Conservation (phyloP, 2,329 filamentous ascomycete species). For the Aureobasidium sp. region DNA sequence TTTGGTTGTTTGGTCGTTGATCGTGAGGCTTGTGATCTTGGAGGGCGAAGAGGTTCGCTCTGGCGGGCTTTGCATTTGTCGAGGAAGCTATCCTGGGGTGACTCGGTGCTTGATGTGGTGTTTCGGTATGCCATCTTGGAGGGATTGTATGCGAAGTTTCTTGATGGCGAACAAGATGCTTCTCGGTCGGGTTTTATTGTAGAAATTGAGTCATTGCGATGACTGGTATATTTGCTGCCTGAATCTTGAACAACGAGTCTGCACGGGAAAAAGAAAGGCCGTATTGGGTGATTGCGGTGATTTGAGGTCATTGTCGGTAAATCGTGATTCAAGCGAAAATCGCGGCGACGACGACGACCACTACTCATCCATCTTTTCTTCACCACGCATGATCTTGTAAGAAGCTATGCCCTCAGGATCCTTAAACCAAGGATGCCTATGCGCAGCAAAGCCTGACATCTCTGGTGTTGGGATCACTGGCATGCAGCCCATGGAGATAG, state of each 20-base stretch:
- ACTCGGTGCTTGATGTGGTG: not conserved
- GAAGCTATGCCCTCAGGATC: slow-evolving; percentile 32
- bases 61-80: not conserved
- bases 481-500: slow-evolving; percentile 47
- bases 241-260: not conserved
- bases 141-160: not conserved
- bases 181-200: not conserved
- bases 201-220: not conserved
- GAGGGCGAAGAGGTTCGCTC: not conserved
- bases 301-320: not conserved
- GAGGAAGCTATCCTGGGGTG: not conserved
- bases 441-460: slow-evolving; percentile 38
- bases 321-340: not conserved
- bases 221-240: not conserved
- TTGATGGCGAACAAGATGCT: not conserved
- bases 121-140: not conserved
- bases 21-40: not conserved
- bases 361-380: slow-evolving; percentile 2
- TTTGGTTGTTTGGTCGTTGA: not conserved
- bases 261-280: not conserved
- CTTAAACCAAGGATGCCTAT: slow-evolving; percentile 40
- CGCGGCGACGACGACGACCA: not conserved
- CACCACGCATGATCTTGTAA: slow-evolving; percentile 29
- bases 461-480: slow-evolving; percentile 42
- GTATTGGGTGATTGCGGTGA: not conserved